Evolutionary conservation across 176 grass and related monocot genomes (phyloP).

Genomic region (maize (Zea mays)): Zm-B73-REFERENCE-NAM-5.0 NC_050097.1:205493001-205493500

Average conservation of each 20-base stretch:
- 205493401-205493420: constrained; percentile 79
- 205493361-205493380: neutral
- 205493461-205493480: neutral
- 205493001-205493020: neutral
- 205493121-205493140: constrained; percentile 67
- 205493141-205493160: constrained; percentile 63
- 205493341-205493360: neutral
- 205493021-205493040: neutral
- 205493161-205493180: neutral
- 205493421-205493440: constrained; percentile 67
- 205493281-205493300: neutral
- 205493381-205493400: neutral
- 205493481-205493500: neutral
- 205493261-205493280: constrained; percentile 29
- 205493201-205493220: neutral
- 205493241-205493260: constrained; percentile 76
- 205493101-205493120: constrained; percentile 66
- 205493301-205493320: neutral
- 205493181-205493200: neutral
- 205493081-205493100: constrained; percentile 74
- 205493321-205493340: neutral
- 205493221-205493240: constrained; percentile 69
- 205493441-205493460: constrained; percentile 56
- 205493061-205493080: constrained; percentile 73
- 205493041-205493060: constrained; percentile 49